phyloP scores from a whole-genome alignment of 371 early-diverging fungal species.

The Apophysomyces trapeziformis region DNA sequence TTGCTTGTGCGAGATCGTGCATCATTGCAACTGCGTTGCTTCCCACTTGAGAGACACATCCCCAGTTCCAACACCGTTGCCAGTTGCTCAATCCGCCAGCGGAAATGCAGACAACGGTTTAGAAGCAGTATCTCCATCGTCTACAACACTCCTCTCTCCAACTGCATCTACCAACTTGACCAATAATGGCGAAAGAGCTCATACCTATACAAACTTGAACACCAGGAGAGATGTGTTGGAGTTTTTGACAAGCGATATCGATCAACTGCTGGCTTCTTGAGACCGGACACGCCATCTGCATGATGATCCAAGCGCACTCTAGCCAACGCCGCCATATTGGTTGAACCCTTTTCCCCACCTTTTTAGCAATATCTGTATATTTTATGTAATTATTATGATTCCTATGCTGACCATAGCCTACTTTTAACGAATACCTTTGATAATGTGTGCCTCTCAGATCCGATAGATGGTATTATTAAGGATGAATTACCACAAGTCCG shows the following conservation, averaged over 20 bases:
- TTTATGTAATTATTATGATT: no score
- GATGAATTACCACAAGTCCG: no score
- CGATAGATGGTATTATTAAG: no score
- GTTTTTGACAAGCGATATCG: neutral
- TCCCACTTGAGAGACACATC: constrained; percentile 30
- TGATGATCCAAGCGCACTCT: no score
- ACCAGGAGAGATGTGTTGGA: neutral
- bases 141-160: neutral
- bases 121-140: neutral
- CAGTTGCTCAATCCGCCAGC: neutral
- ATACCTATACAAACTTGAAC: neutral
- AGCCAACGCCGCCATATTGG: no score
- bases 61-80: neutral
- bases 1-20: constrained; percentile 34
- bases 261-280: neutral
- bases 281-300: no score
- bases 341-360: neutral
- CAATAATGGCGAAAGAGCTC: neutral
- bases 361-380: no score
- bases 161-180: neutral
- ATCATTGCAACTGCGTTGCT: constrained; percentile 35
- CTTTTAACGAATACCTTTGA: no score
- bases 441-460: no score
- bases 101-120: neutral
- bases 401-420: no score